phyloP scores from a whole-genome alignment of 768 basidiomycete genomes.

The Flagelloscypha sp. region DNA sequence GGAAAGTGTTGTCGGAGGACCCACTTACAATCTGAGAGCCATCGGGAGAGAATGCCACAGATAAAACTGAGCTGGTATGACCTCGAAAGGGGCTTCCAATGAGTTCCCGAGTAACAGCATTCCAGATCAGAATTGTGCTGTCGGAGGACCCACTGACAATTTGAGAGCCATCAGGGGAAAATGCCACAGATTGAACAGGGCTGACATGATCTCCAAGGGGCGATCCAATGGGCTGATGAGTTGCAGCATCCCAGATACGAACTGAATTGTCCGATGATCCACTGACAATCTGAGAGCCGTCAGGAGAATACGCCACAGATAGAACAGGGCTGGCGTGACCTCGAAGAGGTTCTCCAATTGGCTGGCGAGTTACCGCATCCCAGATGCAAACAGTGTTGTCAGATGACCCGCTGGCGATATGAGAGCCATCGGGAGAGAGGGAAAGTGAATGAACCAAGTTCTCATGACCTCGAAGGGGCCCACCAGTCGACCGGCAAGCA shows the following conservation, averaged over 20 bases:
- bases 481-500: too few species aligned
- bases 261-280: slow-evolving; percentile 6
- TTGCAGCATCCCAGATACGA: slow-evolving; percentile 7
- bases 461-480: too few species aligned
- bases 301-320: slow-evolving; percentile 6
- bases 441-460: slow-evolving; percentile 1
- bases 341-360: neutral
- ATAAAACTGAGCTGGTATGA: slow-evolving; percentile 7
- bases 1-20: slow-evolving; percentile 11
- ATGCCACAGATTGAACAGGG: slow-evolving; percentile 4
- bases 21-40: slow-evolving; percentile 13
- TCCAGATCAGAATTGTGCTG: slow-evolving; percentile 7
- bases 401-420: slow-evolving; percentile 6
- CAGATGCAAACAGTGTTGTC: slow-evolving; percentile 9
- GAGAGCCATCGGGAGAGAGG: slow-evolving; percentile 8
- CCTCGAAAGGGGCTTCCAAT: slow-evolving; percentile 10
- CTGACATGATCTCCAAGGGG: neutral
- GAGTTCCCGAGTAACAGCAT: slow-evolving; percentile 6
- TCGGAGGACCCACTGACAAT: slow-evolving; percentile 9
- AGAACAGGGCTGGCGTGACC: neutral
- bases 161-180: slow-evolving; percentile 9
- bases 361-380: slow-evolving; percentile 6
- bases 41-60: slow-evolving; percentile 15
- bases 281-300: slow-evolving; percentile 9
- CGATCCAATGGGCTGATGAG: neutral